Evolutionary conservation across 345 rosid genomes (phyloP).

Genomic region (Brassica carinata): DNA sequence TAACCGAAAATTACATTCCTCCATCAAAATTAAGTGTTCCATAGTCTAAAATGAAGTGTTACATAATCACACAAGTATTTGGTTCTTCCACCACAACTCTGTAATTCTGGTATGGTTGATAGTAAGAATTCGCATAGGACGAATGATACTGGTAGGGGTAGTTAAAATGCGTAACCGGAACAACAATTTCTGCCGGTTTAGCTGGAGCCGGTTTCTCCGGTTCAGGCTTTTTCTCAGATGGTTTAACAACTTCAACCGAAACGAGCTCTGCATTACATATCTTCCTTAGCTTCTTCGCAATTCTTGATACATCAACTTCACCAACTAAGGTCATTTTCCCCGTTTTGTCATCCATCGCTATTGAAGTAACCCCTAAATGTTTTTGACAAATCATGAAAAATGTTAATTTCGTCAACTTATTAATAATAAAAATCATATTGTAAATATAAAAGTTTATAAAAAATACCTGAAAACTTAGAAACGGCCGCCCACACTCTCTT

Average conservation of each 20-base stretch:
- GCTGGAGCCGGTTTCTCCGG: constrained; percentile 20
- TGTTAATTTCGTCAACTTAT: background rate
- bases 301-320: constrained; percentile 46
- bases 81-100: constrained; percentile 12
- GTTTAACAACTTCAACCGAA: constrained; percentile 49
- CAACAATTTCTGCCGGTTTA: constrained; percentile 11
- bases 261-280: constrained; percentile 49
- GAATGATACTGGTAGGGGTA: constrained; percentile 8
- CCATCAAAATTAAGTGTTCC: background rate
- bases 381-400: background rate
- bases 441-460: background rate
- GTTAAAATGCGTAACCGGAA: constrained; percentile 13
- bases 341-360: constrained; percentile 59
- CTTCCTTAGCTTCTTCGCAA: constrained; percentile 58
- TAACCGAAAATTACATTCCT: no score
- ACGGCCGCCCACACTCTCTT: constrained; percentile 54
- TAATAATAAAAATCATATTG: background rate
- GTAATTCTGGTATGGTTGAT: constrained; percentile 7
- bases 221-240: background rate
- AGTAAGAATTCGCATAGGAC: constrained; percentile 7
- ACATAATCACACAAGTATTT: constrained; percentile 33
- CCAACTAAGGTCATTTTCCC: constrained; percentile 62
- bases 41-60: background rate
- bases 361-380: constrained; percentile 48
- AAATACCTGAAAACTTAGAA: constrained; percentile 54